phyloP scores from a whole-genome alignment of 306 rosid species.

The Rosa persica region DNA sequence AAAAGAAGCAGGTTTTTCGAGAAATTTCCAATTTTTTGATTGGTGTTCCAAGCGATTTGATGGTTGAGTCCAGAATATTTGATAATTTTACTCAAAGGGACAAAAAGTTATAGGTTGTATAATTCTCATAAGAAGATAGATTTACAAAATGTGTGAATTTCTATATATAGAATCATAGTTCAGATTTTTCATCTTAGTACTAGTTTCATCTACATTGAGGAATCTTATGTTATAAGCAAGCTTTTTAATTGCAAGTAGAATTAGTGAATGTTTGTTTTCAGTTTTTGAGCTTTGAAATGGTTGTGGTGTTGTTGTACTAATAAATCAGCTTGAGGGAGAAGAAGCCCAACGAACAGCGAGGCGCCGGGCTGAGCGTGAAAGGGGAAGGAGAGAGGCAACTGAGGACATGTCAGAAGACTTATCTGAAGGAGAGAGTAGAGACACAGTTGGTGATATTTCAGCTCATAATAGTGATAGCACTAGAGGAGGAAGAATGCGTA shows the following conservation, averaged over 20 bases:
- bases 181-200: background rate
- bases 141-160: background rate
- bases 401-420: constrained; percentile 69
- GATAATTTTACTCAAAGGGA: background rate
- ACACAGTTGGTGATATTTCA: constrained; percentile 35
- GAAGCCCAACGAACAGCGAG: constrained; percentile 42
- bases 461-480: constrained; percentile 29
- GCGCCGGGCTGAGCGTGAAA: constrained; percentile 50
- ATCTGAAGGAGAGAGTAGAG: constrained; percentile 64
- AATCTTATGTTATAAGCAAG: background rate
- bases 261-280: background rate
- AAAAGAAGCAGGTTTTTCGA: constrained; percentile 54
- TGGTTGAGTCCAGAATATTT: background rate
- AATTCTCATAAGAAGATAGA: background rate
- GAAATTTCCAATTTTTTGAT: background rate
- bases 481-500: constrained; percentile 35
- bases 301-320: background rate
- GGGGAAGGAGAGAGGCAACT: constrained; percentile 53
- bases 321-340: constrained; percentile 54
- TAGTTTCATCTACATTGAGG: background rate
- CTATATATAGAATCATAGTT: background rate
- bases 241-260: background rate
- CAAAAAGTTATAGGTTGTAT: background rate
- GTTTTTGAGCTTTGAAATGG: constrained; percentile 1
- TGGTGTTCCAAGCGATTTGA: background rate